A percentile compares a stretch with the other conserved stretches of the same genome.
These are phyloP conservation scores for Pyropia haitanensis DNA, from an alignment of 23 red algal genomes.

Conservation along the genomic window DNA sequence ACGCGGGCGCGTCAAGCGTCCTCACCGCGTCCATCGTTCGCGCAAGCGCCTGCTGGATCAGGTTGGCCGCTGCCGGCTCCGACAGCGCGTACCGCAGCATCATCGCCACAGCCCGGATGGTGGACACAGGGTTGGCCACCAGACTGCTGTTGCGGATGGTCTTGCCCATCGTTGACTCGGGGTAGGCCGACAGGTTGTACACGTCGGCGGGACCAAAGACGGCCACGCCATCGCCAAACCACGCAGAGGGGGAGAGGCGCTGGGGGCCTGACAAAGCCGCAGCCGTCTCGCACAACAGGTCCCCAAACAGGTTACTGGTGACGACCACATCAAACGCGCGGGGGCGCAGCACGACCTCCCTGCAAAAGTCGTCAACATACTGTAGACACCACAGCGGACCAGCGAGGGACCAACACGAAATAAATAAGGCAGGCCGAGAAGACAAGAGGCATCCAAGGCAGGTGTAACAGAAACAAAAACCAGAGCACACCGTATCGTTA, in stretches of 20 bases:
- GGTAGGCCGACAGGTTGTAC: conserved; percentile 72
- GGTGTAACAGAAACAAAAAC: too few relatives aligned
- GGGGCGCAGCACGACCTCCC: conserved; percentile 64
- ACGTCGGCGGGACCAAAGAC: conserved; percentile 83
- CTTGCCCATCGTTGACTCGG: conserved; percentile 1
- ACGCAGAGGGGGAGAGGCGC: conserved; percentile 49
- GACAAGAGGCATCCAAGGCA: too few relatives aligned
- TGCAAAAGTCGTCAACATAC: conserved; percentile 83
- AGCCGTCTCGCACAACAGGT: conserved; percentile 67
- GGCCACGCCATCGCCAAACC: conserved; percentile 51
- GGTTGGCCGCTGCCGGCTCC: conserved; percentile 72
- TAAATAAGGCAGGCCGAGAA: neutral
- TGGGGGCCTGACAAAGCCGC: conserved; percentile 45
- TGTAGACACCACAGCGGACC: neutral
- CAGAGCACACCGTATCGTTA: neutral
- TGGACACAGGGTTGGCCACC: conserved; percentile 38
- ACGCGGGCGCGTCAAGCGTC: neutral
- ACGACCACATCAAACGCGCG: conserved; percentile 62
- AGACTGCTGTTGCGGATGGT: conserved; percentile 4
- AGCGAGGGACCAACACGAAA: neutral
- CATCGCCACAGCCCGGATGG: conserved; percentile 67
- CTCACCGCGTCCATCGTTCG: conserved; percentile 52
- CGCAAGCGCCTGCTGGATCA: conserved; percentile 61
- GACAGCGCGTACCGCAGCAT: conserved; percentile 83
- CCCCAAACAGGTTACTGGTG: conserved; percentile 86